Conservation (phyloP, 2,329 filamentous ascomycete genomes). For the Aspergillus sergii region DNA sequence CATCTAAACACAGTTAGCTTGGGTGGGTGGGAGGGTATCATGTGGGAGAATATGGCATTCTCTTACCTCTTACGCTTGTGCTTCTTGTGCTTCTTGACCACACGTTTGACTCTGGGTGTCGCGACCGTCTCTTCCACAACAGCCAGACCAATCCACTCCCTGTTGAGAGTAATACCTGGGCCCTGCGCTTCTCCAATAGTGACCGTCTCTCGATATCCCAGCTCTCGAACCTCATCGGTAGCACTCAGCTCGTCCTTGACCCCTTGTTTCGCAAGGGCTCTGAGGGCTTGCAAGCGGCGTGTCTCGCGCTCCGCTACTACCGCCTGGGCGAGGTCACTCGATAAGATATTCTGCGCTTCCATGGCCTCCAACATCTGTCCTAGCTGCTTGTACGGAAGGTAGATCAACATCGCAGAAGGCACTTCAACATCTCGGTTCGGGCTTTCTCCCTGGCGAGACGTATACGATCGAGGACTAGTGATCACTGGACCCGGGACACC, state of each 20-base stretch:
- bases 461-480: constrained; percentile 23
- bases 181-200: constrained; percentile 5
- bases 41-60: not conserved
- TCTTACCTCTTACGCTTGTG: not conserved
- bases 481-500: constrained; percentile 12
- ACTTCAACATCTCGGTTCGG: constrained; percentile 20
- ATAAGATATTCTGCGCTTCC: constrained; percentile 18
- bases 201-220: constrained; percentile 28
- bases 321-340: constrained; percentile 16
- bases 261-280: constrained; percentile 3
- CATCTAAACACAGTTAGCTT: not conserved
- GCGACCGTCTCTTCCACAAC: not conserved
- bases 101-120: not conserved
- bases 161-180: constrained; percentile 7
- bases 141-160: constrained; percentile 22
- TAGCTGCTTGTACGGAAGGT: constrained; percentile 30
- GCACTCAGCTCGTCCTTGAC: not conserved
- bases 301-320: constrained; percentile 33
- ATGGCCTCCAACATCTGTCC: constrained; percentile 23
- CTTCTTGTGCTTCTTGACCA: not conserved
- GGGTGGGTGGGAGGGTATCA: not conserved
- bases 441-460: constrained; percentile 14
- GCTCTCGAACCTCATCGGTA: constrained; percentile 15
- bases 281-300: constrained; percentile 29
- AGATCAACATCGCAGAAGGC: constrained; percentile 31